phyloP scores from a whole-genome alignment of 139 green algal genomes.

The Choricystis sp. region DNA sequence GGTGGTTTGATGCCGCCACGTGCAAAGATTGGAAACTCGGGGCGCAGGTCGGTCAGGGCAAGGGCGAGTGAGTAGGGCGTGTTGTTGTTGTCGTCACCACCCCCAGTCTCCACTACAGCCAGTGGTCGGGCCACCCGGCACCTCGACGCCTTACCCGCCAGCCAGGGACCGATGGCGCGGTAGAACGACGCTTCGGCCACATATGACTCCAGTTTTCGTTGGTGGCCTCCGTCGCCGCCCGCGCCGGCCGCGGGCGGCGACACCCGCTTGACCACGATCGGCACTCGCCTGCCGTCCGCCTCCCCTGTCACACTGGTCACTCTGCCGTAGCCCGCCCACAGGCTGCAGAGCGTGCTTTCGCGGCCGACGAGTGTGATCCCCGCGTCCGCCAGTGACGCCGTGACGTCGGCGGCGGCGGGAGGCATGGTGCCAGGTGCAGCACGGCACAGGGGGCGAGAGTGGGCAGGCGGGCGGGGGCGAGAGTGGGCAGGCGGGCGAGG shows the following conservation, averaged over 20 bases:
- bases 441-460: no score
- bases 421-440: no score
- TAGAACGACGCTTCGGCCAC: neutral
- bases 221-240: neutral
- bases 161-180: neutral
- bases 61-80: no score
- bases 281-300: neutral
- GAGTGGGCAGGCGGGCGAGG: no score
- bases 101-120: no score
- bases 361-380: no score
- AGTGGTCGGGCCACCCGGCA: no score
- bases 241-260: neutral
- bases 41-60: neutral
- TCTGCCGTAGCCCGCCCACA: neutral
- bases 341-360: neutral
- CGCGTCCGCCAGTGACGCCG: no score
- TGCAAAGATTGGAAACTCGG: neutral
- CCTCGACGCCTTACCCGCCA: neutral
- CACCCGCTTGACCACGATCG: neutral
- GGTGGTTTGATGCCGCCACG: neutral
- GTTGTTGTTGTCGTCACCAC: no score
- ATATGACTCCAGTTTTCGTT: neutral
- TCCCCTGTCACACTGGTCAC: neutral
- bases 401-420: no score
- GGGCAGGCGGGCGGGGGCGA: no score